A percentile compares a stretch with the other conserved stretches of the same genome.
Evolutionary conservation across 148 eudicot genomes (phyloP).

Genomic region (Chenopodium berlandieri): DNA sequence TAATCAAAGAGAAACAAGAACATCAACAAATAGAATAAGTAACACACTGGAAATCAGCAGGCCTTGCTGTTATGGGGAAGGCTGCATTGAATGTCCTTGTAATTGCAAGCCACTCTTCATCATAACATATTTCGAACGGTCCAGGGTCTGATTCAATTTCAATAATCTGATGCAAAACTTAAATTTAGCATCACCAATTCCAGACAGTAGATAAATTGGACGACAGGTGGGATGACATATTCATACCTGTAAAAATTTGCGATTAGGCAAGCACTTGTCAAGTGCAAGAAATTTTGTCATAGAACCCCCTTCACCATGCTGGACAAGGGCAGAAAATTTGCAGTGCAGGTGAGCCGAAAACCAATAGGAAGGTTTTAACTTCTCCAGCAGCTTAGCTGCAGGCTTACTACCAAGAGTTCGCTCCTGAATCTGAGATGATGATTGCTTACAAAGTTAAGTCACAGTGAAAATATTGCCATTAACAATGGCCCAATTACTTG

Average conservation of each 20-base stretch:
- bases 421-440: conserved; percentile 52
- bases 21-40: background rate
- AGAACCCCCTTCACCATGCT: conserved; percentile 70
- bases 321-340: conserved; percentile 85
- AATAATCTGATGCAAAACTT: conserved; percentile 44
- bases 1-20: background rate
- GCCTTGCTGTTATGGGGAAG: conserved; percentile 52
- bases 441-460: background rate
- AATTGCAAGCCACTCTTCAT: conserved; percentile 99
- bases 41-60: conserved; percentile 56
- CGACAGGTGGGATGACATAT: conserved; percentile 9
- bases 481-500: background rate
- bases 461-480: background rate
- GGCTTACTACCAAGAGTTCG: conserved; percentile 85
- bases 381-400: conserved; percentile 77
- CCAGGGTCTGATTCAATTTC: conserved; percentile 89
- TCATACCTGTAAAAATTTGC: conserved; percentile 85
- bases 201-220: background rate
- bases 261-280: conserved; percentile 87
- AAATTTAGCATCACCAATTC: conserved; percentile 7
- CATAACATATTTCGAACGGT: conserved; percentile 72
- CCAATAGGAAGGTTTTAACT: conserved; percentile 88
- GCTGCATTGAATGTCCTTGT: conserved; percentile 57
- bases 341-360: conserved; percentile 97
- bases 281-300: conserved; percentile 95